phyloP scores from a whole-genome alignment of 257 asterid genomes.

The Nemophila menziesii region DNA sequence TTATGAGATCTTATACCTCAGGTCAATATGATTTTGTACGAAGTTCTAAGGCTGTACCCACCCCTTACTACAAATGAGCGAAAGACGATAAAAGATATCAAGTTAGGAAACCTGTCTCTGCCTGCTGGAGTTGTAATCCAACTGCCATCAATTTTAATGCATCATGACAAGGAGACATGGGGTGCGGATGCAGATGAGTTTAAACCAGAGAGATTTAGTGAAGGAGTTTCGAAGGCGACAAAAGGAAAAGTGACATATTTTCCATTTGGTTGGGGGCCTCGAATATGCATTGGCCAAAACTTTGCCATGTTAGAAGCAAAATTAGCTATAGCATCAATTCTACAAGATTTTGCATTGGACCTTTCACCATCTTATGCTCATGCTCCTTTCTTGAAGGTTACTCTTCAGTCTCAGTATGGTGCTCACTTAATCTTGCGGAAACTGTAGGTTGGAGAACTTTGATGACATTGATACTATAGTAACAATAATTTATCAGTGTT shows the following conservation, averaged over 20 bases:
- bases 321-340: slow-evolving; percentile 17
- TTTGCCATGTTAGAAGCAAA: slow-evolving; percentile 19
- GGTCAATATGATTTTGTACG: slow-evolving; percentile 13
- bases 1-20: neutral
- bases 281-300: slow-evolving; percentile 20
- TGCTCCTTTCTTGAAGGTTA: slow-evolving; percentile 5
- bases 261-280: slow-evolving; percentile 21
- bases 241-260: slow-evolving; percentile 14
- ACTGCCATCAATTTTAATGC: slow-evolving; percentile 10
- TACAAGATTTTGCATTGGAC: slow-evolving; percentile 16
- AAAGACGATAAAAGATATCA: slow-evolving; percentile 7
- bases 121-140: slow-evolving; percentile 12
- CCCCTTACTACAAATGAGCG: neutral
- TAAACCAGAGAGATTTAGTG: slow-evolving; percentile 22
- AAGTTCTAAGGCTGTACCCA: slow-evolving; percentile 13
- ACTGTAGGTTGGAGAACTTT: neutral
- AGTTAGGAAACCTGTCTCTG: slow-evolving; percentile 3
- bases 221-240: slow-evolving; percentile 22
- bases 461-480: neutral
- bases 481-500: too few relatives aligned
- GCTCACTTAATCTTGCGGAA: slow-evolving; percentile 14
- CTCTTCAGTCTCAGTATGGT: slow-evolving; percentile 16
- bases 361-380: slow-evolving; percentile 21
- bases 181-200: slow-evolving; percentile 17
- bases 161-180: slow-evolving; percentile 16